phyloP scores from a whole-genome alignment of 1,284 basidiomycete species.

The Malassezia dermatis region DNA sequence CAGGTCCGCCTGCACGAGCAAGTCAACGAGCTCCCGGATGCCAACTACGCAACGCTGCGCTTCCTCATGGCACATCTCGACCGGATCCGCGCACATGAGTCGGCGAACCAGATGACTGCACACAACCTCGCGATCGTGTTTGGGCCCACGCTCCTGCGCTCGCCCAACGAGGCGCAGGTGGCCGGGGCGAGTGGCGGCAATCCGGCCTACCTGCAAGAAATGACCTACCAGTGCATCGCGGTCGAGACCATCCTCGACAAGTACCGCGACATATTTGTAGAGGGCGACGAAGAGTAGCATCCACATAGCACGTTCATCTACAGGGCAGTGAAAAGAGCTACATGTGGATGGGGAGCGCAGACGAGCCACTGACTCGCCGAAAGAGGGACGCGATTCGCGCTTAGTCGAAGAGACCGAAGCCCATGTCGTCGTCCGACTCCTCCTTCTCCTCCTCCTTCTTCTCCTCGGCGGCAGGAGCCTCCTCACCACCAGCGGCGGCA shows the following conservation, averaged over 20 bases:
- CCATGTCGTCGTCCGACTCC: slow-evolving; percentile 47
- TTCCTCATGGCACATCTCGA: slow-evolving; percentile 89
- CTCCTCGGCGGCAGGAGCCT: slow-evolving; percentile 58
- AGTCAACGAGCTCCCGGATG: slow-evolving; percentile 92
- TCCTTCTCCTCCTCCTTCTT: slow-evolving; percentile 48
- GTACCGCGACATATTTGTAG: slow-evolving; percentile 44
- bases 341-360: not conserved
- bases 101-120: slow-evolving; percentile 79
- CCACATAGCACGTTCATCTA: not conserved
- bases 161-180: slow-evolving; percentile 20
- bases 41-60: slow-evolving; percentile 94
- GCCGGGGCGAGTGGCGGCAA: slow-evolving; percentile 9
- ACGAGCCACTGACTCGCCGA: not conserved
- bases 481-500: slow-evolving; percentile 58
- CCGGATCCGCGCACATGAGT: slow-evolving; percentile 34
- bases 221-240: slow-evolving; percentile 41
- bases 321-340: not conserved
- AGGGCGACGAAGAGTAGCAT: slow-evolving; percentile 23
- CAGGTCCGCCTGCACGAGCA: slow-evolving; percentile 91
- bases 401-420: slow-evolving; percentile 47
- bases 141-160: slow-evolving; percentile 66
- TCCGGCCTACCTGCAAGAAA: slow-evolving; percentile 36
- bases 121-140: slow-evolving; percentile 94
- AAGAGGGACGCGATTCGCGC: slow-evolving; percentile 12
- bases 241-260: slow-evolving; percentile 45